phyloP scores from a whole-genome alignment of 495 filamentous ascomycete species.

The Talaromyces wortmannii region DNA sequence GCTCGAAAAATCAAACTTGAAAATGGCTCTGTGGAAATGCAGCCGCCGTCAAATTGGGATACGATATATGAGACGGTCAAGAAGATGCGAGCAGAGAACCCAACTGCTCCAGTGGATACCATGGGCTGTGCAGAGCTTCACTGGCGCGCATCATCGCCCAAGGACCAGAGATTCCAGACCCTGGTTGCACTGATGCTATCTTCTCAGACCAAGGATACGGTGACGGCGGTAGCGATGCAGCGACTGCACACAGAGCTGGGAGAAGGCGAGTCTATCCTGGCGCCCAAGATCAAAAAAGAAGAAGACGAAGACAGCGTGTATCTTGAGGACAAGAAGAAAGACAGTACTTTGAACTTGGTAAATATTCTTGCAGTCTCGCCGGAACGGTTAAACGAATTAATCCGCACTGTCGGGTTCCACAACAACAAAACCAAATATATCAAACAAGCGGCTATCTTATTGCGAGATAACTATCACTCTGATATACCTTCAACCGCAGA shows the following conservation, averaged over 20 bases:
- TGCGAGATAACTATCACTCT: constrained; percentile 57
- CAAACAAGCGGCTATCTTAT: constrained; percentile 65
- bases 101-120: constrained; percentile 88
- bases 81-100: constrained; percentile 66
- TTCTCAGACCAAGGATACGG: constrained; percentile 92
- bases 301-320: constrained; percentile 13
- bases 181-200: constrained; percentile 93
- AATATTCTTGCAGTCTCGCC: constrained; percentile 72
- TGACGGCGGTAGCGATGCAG: constrained; percentile 79
- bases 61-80: constrained; percentile 71
- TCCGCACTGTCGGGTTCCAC: constrained; percentile 84
- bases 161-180: constrained; percentile 81
- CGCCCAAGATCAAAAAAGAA: constrained; percentile 12
- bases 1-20: constrained; percentile 55
- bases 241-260: constrained; percentile 70
- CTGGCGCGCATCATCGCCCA: constrained; percentile 29
- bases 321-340: constrained; percentile 27
- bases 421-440: constrained; percentile 94
- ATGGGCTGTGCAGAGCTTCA: constrained; percentile 88
- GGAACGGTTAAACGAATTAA: constrained; percentile 66
- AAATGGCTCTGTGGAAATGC: constrained; percentile 44
- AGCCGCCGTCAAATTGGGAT: constrained; percentile 79
- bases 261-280: constrained; percentile 20
- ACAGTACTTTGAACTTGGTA: constrained; percentile 60
- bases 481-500: constrained; percentile 83